Evolutionary conservation across 2,329 filamentous ascomycete genomes (phyloP).

Genomic region (Coleophoma cylindrospora): DNA sequence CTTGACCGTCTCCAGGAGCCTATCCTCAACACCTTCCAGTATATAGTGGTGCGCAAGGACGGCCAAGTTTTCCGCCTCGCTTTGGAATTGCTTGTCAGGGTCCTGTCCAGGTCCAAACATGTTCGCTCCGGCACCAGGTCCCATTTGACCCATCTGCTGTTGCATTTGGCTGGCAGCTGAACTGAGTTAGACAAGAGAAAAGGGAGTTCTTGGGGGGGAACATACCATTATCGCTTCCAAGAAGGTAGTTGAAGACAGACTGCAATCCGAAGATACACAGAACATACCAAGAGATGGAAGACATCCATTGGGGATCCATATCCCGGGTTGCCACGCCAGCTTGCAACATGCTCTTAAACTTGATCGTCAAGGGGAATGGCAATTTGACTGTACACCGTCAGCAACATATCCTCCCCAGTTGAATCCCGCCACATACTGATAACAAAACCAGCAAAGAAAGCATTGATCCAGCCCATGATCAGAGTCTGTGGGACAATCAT

Average conservation of each 20-base stretch:
- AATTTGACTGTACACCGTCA: constrained; percentile 67
- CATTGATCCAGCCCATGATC: constrained; percentile 99
- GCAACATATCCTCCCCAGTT: constrained; percentile 2
- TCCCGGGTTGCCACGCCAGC: constrained; percentile 93
- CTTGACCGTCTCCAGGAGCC: constrained; percentile 55
- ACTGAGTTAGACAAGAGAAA: constrained; percentile 3
- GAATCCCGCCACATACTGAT: constrained; percentile 61
- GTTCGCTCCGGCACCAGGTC: constrained; percentile 54
- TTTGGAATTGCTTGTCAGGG: constrained; percentile 90
- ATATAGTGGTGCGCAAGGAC: constrained; percentile 93
- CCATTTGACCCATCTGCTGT: constrained; percentile 76
- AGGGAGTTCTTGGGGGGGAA: neutral
- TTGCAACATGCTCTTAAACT: constrained; percentile 99
- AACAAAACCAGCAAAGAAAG: constrained; percentile 96
- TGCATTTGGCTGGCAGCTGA: constrained; percentile 86
- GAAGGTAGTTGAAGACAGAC: constrained; percentile 93
- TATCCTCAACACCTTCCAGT: constrained; percentile 80
- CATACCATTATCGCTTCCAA: constrained; percentile 93
- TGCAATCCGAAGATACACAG: constrained; percentile 94
- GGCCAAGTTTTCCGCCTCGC: constrained; percentile 90
- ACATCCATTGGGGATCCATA: constrained; percentile 97
- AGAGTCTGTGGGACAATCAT: constrained; percentile 99
- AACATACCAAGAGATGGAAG: constrained; percentile 98
- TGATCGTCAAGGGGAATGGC: constrained; percentile 93
- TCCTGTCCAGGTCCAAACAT: constrained; percentile 92